phyloP scores from a whole-genome alignment of 164 flowering plant genomes.

The Aristolochia fimbriata region DNA sequence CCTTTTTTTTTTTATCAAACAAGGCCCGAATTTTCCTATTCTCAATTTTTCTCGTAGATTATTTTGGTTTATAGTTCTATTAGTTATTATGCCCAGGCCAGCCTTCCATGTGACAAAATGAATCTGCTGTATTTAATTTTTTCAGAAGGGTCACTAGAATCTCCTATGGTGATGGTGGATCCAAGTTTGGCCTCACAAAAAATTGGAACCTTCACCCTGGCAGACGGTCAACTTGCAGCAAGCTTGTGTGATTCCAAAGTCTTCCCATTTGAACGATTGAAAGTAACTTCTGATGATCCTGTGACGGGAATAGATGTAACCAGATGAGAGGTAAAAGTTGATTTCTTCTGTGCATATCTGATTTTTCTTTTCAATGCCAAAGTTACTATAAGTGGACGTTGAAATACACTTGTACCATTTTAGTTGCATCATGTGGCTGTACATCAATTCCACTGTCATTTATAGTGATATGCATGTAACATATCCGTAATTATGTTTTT shows the following conservation, averaged over 20 bases:
- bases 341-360: background rate
- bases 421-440: too few relatives aligned
- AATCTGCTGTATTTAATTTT: constrained; percentile 2
- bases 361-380: too few relatives aligned
- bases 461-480: background rate
- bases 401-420: too few relatives aligned
- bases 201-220: constrained; percentile 13
- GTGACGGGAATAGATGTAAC: constrained; percentile 47
- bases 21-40: too few relatives aligned
- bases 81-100: background rate
- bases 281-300: constrained; percentile 33
- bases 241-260: constrained; percentile 64
- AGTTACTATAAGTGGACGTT: background rate
- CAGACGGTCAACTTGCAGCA: constrained; percentile 84
- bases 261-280: constrained; percentile 41
- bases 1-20: too few relatives aligned
- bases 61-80: background rate
- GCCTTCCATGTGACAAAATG: background rate
- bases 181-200: too few relatives aligned
- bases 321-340: constrained; percentile 54
- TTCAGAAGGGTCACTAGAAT: constrained; percentile 44
- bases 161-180: constrained; percentile 72
- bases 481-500: background rate
- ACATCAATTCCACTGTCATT: background rate
- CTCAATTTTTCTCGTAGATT: too few relatives aligned